A percentile compares a stretch with the other conserved stretches of the same genome.
Conservation (phyloP, 2,329 filamentous ascomycete genomes). For the Colletotrichum gloeosporioides region DNA sequence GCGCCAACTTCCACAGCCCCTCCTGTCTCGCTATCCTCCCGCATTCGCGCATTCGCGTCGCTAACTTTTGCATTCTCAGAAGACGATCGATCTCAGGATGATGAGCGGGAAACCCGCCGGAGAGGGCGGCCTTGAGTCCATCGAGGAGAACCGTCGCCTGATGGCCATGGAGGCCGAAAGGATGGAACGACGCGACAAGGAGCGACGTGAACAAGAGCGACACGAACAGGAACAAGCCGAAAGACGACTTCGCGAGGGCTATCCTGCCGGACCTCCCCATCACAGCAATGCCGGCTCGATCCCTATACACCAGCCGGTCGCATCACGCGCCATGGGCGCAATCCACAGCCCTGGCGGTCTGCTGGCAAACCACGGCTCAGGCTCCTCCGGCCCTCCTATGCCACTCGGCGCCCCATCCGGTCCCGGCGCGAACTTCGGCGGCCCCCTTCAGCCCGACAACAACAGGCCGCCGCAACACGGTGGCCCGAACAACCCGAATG, state of each 20-base stretch:
- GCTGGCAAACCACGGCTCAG: slow-evolving; percentile 74
- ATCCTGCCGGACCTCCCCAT: slow-evolving; percentile 72
- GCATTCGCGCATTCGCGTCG: neutral
- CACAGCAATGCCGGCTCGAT: slow-evolving; percentile 89
- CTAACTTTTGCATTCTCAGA: neutral
- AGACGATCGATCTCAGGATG: slow-evolving; percentile 21
- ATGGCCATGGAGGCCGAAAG: slow-evolving; percentile 41
- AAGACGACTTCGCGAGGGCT: slow-evolving; percentile 66
- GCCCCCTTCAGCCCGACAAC: slow-evolving; percentile 58
- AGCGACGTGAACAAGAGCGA: slow-evolving; percentile 37
- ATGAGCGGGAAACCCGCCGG: slow-evolving; percentile 24
- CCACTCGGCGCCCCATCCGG: slow-evolving; percentile 58
- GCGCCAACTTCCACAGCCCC: neutral
- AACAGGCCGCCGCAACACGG: slow-evolving; percentile 56
- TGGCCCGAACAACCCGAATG: slow-evolving; percentile 49
- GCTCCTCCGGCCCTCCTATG: slow-evolving; percentile 60
- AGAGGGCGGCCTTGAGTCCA: neutral
- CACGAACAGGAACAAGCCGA: slow-evolving; percentile 72
- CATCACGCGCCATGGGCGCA: slow-evolving; percentile 77
- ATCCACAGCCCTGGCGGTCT: slow-evolving; percentile 94
- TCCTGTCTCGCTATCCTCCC: neutral
- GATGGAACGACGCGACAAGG: slow-evolving; percentile 54
- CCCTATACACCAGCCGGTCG: slow-evolving; percentile 93
- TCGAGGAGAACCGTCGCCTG: slow-evolving; percentile 20
- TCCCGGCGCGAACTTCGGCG: slow-evolving; percentile 57